Evolutionary conservation across 2,329 filamentous ascomycete species (phyloP).

Genomic region (Akanthomyces uredinophilus): DNA sequence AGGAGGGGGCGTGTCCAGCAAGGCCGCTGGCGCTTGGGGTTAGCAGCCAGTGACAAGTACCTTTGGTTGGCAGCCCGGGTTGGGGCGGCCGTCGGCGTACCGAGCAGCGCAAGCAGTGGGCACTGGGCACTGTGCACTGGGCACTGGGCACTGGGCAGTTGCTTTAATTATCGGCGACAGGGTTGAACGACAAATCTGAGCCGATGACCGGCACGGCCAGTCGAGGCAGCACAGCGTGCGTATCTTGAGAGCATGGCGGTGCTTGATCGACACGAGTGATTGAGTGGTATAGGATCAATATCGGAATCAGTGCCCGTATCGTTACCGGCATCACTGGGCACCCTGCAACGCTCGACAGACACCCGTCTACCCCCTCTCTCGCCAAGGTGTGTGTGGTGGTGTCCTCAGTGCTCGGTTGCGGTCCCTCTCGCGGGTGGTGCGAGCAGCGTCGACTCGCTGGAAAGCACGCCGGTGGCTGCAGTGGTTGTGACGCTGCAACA

Average conservation of each 20-base stretch:
- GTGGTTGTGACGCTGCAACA: neutral
- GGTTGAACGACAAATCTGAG: neutral
- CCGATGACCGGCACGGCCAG: neutral
- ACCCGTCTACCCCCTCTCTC: neutral
- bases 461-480: neutral
- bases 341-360: neutral
- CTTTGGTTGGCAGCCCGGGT: neutral
- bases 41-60: neutral
- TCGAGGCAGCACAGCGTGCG: neutral
- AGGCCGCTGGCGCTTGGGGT: slow-evolving; percentile 3
- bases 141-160: too few relatives aligned
- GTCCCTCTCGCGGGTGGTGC: neutral
- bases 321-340: neutral
- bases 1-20: slow-evolving; percentile 6
- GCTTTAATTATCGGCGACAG: neutral
- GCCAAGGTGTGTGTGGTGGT: neutral
- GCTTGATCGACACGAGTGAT: neutral
- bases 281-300: neutral
- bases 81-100: neutral
- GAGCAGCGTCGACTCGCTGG: neutral
- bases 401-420: neutral
- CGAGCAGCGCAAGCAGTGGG: neutral
- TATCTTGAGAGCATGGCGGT: neutral
- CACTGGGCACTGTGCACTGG: too few relatives aligned
- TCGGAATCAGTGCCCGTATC: neutral